Evolutionary conservation across 225 moss, liverwort and hornwort species (phyloP).

Genomic region (Climacium dendroides): DNA sequence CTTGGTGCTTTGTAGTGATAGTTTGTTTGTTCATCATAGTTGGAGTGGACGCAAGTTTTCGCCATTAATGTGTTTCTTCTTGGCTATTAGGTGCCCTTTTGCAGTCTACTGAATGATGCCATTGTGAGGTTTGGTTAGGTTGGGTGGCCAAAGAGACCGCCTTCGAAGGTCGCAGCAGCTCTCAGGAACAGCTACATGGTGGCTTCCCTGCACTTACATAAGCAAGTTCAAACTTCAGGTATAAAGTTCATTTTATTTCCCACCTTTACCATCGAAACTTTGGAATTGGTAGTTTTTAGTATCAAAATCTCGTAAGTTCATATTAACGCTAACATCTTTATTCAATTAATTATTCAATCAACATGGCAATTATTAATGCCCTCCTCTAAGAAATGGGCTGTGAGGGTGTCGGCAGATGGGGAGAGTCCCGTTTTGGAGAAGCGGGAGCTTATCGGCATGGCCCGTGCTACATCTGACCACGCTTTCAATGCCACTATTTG

Average conservation of each 20-base stretch:
- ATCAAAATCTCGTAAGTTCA: background rate
- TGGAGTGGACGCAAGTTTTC: background rate
- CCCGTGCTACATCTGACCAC: slow-evolving; percentile 97
- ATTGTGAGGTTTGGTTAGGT: slow-evolving; percentile 34
- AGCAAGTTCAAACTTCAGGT: slow-evolving; percentile 42
- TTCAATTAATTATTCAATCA: background rate
- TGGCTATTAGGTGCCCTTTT: background rate
- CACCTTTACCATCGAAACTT: background rate
- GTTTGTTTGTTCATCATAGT: background rate
- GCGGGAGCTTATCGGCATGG: slow-evolving; percentile 98
- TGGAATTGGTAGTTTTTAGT: background rate
- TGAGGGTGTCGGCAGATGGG: slow-evolving; percentile 28
- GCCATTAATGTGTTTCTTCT: background rate
- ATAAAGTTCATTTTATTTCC: background rate
- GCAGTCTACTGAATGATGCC: background rate
- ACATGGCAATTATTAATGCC: background rate
- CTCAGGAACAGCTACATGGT: slow-evolving; percentile 99
- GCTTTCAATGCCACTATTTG: slow-evolving; percentile 99
- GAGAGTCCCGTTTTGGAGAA: slow-evolving; percentile 39
- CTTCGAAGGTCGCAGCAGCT: slow-evolving; percentile 92
- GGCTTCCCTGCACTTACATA: slow-evolving; percentile 70
- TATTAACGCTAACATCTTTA: background rate
- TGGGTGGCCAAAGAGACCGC: slow-evolving; percentile 99
- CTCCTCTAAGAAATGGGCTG: background rate
- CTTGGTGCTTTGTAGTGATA: background rate